A percentile compares a stretch with the other conserved stretches of the same genome.
Conservation (phyloP, 106 monocot species). For the Narthecium ossifragum region DNA sequence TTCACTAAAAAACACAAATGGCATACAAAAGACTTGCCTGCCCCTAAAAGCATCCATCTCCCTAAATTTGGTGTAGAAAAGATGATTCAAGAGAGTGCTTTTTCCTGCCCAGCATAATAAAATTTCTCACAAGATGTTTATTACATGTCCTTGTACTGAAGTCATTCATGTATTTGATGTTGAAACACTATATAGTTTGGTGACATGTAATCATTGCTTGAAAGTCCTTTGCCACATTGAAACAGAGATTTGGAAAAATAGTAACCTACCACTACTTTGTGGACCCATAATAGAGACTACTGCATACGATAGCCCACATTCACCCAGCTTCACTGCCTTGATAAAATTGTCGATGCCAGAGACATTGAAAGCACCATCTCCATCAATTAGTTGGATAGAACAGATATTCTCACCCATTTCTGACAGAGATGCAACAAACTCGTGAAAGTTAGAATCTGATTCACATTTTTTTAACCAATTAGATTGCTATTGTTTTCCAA, state of each 20-base stretch:
- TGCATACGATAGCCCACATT: conserved; percentile 72
- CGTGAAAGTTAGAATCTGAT: not conserved
- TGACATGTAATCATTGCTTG: not conserved
- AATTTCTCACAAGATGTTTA: no score
- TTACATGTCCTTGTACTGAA: no score
- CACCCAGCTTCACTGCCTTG: conserved; percentile 42
- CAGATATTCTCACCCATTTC: conserved; percentile 48
- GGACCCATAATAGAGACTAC: conserved; percentile 86
- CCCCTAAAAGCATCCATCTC: conserved; percentile 95
- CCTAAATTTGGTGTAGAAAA: conserved; percentile 79
- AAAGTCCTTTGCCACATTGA: not conserved
- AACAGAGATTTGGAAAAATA: not conserved
- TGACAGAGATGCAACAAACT: conserved; percentile 8
- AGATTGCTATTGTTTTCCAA: no score
- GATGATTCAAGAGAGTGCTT: conserved; percentile 93
- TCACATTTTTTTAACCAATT: no score
- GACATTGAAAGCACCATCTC: conserved; percentile 57
- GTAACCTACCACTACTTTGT: conserved; percentile 70
- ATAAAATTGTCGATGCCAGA: conserved; percentile 37
- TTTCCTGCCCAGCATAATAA: conserved; percentile 45
- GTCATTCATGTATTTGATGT: no score
- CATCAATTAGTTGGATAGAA: conserved; percentile 60
- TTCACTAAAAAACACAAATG: not conserved
- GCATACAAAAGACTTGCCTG: conserved; percentile 40
- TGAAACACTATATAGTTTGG: no score